Base-by-base conservation (phyloP, 2,329 filamentous ascomycete species). In the Nectriaceae sp. region DNA sequence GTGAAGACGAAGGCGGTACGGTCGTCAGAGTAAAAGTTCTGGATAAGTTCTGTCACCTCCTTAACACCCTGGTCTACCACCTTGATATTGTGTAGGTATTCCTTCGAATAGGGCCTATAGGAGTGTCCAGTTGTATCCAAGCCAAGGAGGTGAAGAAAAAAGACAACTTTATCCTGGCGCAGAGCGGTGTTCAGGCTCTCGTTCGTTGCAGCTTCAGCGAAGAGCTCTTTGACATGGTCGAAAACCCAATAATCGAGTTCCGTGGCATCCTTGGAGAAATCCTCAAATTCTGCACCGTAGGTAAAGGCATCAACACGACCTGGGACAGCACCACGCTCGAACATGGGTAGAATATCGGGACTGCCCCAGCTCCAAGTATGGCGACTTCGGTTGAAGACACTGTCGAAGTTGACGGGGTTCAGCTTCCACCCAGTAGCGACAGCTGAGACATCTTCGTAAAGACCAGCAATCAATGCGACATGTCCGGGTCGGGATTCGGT, bases 321-420 rank as follows among this genome's bases (percentile, higher is more conserved):
- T 1, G 89, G 88, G 10, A 89, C 84, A 20, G 94, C 93, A n/a
- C 94, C 94, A 48, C 91, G 82, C 65, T 95, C 85, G 66, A 99
- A 99, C 94, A 99, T 99, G 46, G 89, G 89, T 57, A 99, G 73
- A 62, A 99, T 99, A 70, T 99, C 94, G 2, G 94, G 94, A 65
- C 92, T 97, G 2, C 94, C 94, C 94, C 94, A 99, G 69, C 92
- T 96, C 94, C 94, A 99, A 6, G 95, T 99, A 72, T 99, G 95
- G 39, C 87, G 80, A 66, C 93, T 97, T 54, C 90, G 84, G 68
- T 99, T 99, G 80, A 99, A 99, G 11, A 99, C 91, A 64, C 93
- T 97, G 73, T 99, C 94, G 64, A 99, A 99, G 66, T 97, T 89
- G 64, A 99, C 94, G 0, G 94, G 94, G 66, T 99, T 99, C 60